Conservation (phyloP, 768 basidiomycete genomes). For the Tricholoma hemisulphureum region DNA sequence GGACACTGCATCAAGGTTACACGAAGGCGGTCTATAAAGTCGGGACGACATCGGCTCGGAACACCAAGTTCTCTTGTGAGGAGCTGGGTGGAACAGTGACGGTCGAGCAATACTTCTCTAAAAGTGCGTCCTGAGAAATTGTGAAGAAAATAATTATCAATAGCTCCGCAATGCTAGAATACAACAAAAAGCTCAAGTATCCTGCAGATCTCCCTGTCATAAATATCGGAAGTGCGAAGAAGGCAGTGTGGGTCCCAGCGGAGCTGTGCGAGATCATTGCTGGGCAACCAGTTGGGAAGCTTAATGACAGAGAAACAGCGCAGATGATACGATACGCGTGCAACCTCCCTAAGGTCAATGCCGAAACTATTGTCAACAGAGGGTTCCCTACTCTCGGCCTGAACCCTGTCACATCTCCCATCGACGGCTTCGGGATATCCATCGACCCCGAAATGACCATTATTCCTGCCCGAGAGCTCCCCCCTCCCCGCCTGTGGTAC, state of each 20-base stretch:
- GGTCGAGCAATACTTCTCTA: constrained; percentile 62
- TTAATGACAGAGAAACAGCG: constrained; percentile 59
- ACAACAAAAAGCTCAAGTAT: constrained; percentile 48
- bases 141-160: neutral
- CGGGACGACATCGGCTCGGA: constrained; percentile 34
- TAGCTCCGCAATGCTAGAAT: constrained; percentile 43
- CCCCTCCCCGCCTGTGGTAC: constrained; percentile 58
- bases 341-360: constrained; percentile 59
- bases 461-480: constrained; percentile 64
- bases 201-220: constrained; percentile 52
- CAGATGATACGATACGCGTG: constrained; percentile 73
- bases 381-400: constrained; percentile 60
- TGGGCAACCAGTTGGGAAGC: constrained; percentile 59
- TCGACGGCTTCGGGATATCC: constrained; percentile 56
- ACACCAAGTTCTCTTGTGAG: constrained; percentile 46
- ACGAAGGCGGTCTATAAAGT: constrained; percentile 48
- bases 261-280: constrained; percentile 67
- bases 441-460: constrained; percentile 59
- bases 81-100: constrained; percentile 53
- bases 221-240: constrained; percentile 39
- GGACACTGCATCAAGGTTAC: constrained; percentile 55
- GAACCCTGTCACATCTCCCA: constrained; percentile 32
- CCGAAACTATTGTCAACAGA: constrained; percentile 51
- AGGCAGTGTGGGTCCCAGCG: constrained; percentile 51
- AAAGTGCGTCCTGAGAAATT: constrained; percentile 43